Conservation (phyloP, 805 yeast genomes). For the Ascoidea tarda region DNA sequence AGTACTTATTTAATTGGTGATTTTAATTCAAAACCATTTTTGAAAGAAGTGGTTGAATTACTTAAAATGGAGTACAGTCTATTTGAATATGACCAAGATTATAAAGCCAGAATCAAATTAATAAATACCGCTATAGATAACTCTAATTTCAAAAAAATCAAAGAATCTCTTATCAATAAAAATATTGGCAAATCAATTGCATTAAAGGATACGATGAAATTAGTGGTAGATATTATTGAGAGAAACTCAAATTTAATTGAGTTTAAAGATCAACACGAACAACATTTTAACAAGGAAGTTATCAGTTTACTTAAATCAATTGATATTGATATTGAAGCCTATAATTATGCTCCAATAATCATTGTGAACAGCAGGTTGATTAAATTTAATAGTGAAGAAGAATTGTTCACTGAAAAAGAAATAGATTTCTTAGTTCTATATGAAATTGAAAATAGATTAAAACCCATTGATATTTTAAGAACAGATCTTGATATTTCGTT, state of each 20-base stretch:
- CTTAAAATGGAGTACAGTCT: constrained; percentile 12
- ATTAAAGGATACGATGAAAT: constrained; percentile 8
- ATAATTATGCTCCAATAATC: constrained; percentile 14
- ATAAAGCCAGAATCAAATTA: constrained; percentile 26
- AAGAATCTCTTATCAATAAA: constrained; percentile 9
- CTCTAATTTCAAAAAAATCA: constrained; percentile 13
- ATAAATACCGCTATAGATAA: constrained; percentile 16
- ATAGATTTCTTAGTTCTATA: constrained; percentile 12
- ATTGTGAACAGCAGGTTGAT: constrained; percentile 42
- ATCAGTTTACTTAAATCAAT: constrained; percentile 16
- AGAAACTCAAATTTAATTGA: constrained; percentile 12
- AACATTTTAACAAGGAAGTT: constrained; percentile 4
- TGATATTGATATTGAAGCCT: constrained; percentile 22
- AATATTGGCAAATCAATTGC: constrained; percentile 16
- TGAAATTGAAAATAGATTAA: constrained; percentile 10
- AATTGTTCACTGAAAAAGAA: constrained; percentile 13
- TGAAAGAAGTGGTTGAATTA: constrained; percentile 29
- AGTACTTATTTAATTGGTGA: constrained; percentile 41
- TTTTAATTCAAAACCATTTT: constrained; percentile 23
- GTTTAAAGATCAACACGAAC: not conserved
- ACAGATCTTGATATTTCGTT: constrained; percentile 11
- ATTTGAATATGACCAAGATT: constrained; percentile 13
- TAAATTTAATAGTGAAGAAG: constrained; percentile 18
- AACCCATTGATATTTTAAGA: constrained; percentile 7
- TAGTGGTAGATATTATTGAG: constrained; percentile 7